Evolutionary conservation across 1,284 basidiomycete genomes (phyloP).

Genomic region (Leccinum solheimii): DNA sequence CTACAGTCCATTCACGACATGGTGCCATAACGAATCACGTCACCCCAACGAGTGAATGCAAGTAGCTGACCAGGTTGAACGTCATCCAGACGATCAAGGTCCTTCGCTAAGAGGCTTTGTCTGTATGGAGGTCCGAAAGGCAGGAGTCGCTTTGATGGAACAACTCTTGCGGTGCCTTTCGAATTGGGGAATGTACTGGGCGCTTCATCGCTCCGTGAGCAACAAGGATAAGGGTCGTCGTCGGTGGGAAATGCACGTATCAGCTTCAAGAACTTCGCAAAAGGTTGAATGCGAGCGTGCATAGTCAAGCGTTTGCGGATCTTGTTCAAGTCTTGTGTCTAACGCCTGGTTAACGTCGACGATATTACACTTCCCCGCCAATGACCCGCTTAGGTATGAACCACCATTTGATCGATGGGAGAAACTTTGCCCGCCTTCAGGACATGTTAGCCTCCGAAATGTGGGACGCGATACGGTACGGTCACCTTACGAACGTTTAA

Average conservation of each 20-base stretch:
- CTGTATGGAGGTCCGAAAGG: neutral
- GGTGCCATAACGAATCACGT: neutral
- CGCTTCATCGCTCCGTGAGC: neutral
- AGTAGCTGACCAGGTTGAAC: neutral
- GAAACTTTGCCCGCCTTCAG: neutral
- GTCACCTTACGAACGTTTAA: neutral
- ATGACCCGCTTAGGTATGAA: neutral
- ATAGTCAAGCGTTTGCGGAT: neutral
- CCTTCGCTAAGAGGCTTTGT: neutral
- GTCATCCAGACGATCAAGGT: neutral
- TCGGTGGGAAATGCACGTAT: neutral
- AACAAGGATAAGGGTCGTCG: neutral
- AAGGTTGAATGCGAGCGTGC: neutral
- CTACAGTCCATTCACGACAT: neutral
- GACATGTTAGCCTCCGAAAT: neutral
- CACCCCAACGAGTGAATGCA: conserved; percentile 4
- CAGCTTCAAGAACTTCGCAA: neutral
- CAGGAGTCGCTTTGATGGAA: neutral
- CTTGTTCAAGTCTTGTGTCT: neutral
- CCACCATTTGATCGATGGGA: neutral
- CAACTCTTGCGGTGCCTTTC: neutral
- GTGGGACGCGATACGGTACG: neutral
- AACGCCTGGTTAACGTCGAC: neutral
- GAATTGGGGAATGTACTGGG: neutral
- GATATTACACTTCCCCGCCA: neutral